Evolutionary conservation across 2,329 filamentous ascomycete species (phyloP).

Genomic region (Penicillium sp.): DNA sequence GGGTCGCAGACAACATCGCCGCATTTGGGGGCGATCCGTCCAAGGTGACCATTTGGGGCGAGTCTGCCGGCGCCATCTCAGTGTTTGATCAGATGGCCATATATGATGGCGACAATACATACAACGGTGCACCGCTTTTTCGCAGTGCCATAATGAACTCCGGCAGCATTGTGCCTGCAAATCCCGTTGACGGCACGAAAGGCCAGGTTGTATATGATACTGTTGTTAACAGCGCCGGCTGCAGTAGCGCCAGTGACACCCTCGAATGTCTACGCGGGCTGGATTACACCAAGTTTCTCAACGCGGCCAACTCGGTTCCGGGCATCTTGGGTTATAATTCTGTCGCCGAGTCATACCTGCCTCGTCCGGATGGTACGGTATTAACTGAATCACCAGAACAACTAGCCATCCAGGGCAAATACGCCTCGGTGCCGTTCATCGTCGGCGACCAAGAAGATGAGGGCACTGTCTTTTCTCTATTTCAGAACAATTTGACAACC

Average conservation of each 20-base stretch:
- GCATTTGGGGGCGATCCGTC: conserved; percentile 75
- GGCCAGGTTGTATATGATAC: conserved; percentile 57
- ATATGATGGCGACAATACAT: conserved; percentile 69
- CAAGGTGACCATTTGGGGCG: conserved; percentile 79
- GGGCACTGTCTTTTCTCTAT: conserved; percentile 71
- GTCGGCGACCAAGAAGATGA: conserved; percentile 79
- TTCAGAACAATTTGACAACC: conserved; percentile 67
- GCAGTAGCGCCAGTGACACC: conserved; percentile 42
- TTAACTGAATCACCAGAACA: conserved; percentile 64
- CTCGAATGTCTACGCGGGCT: conserved; percentile 51
- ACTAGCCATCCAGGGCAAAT: conserved; percentile 54
- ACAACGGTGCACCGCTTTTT: conserved; percentile 74
- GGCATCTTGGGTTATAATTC: conserved; percentile 66
- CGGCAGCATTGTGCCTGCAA: conserved; percentile 62
- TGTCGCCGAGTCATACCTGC: conserved; percentile 70
- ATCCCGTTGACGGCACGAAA: conserved; percentile 64
- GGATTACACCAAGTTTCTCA: conserved; percentile 52
- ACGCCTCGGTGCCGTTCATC: conserved; percentile 62
- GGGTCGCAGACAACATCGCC: conserved; percentile 75
- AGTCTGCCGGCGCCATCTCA: conserved; percentile 70
- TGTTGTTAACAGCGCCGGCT: conserved; percentile 51
- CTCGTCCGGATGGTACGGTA: conserved; percentile 67
- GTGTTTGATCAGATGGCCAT: conserved; percentile 74
- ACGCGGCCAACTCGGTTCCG: conserved; percentile 69
- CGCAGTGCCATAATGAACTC: conserved; percentile 77